Evolutionary conservation across 2,329 filamentous ascomycete species (phyloP), one percentile per base, ranked within the genome.

Genomic region (Aspergillus sp.): DNA sequence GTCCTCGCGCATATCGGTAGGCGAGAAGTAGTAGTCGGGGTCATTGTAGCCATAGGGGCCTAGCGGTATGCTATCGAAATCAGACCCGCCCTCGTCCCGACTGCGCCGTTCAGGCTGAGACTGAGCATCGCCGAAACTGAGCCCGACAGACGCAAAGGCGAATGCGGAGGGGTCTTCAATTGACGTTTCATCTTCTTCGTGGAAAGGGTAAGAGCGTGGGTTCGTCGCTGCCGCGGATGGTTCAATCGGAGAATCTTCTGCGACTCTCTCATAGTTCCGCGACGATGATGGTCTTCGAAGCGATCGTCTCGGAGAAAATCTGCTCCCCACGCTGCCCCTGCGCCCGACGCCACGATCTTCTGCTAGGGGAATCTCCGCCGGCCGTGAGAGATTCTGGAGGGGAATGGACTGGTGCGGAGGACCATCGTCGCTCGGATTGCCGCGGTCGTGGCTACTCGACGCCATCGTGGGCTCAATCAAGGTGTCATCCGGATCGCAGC

Each of bases 361-460:
- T 15, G 57, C 49, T 30, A 54, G 55, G 43, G 49, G 52, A 22
- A 51, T 54, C 47, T 65, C 66, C 30, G 65, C 65, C 22, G 66
- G 63, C 49, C 67, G 65, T 10, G 73, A 72, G 32, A 87, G 73
- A 58, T 84, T 80, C 66, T 83, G 83, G 49, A 91, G 74, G 50
- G 85, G 86, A 70, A 93, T 90, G 53, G 84, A 84, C 47, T 70
- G 68, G 49, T 61, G 53, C n/a, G 54, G 52, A 19, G 58, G 52
- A 46, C 53, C 52, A 45, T 55, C 55, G 35, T 64, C 58, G 46
- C 57, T 53, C 49, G 58, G 50, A 54, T 60, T 50, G 52, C 59
- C 60, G 55, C 54, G 55, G 55, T 56, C 59, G 53, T 65, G 61
- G 57, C 60, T 62, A 55, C 61, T 64, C 45, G 68, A 64, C 60